phyloP scores from a whole-genome alignment of 208 protist species.

The Blastocrithidia nonstop region DNA sequence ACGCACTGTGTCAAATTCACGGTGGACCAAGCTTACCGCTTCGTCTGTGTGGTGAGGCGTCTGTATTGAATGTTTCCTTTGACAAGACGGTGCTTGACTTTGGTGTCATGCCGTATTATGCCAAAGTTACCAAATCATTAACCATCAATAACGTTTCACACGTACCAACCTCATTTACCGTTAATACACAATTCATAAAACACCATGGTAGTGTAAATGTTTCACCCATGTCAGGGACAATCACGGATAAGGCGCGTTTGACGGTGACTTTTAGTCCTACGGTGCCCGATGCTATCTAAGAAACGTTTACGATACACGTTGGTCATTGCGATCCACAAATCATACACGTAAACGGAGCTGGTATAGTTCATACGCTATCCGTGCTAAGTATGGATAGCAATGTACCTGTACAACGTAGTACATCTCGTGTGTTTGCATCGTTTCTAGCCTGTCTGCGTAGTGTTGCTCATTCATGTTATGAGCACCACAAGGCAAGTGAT shows the following conservation, averaged over 20 bases:
- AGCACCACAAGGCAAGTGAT: too few relatives aligned
- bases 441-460: too few relatives aligned
- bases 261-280: conserved; percentile 61
- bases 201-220: conserved; percentile 48
- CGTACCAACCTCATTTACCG: conserved; percentile 70
- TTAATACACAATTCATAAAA: conserved; percentile 34
- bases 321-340: conserved; percentile 87
- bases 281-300: conserved; percentile 72
- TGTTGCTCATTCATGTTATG: too few relatives aligned
- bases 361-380: conserved; percentile 43
- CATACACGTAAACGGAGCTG: conserved; percentile 60
- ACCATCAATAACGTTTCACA: conserved; percentile 82
- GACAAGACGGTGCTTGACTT: conserved; percentile 84
- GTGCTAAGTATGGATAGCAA: conserved; percentile 14
- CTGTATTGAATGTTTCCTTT: conserved; percentile 65
- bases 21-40: conserved; percentile 88
- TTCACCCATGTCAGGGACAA: conserved; percentile 43
- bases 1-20: conserved; percentile 78
- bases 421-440: too few relatives aligned
- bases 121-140: conserved; percentile 43
- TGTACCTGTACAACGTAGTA: too few relatives aligned
- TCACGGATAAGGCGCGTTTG: conserved; percentile 59
- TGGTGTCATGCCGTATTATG: conserved; percentile 71
- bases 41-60: conserved; percentile 50
- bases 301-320: conserved; percentile 74